These are phyloP conservation scores for Picochlorum sp. DNA, from an alignment of 139 green algal species.

Conservation along the genomic window DNA sequence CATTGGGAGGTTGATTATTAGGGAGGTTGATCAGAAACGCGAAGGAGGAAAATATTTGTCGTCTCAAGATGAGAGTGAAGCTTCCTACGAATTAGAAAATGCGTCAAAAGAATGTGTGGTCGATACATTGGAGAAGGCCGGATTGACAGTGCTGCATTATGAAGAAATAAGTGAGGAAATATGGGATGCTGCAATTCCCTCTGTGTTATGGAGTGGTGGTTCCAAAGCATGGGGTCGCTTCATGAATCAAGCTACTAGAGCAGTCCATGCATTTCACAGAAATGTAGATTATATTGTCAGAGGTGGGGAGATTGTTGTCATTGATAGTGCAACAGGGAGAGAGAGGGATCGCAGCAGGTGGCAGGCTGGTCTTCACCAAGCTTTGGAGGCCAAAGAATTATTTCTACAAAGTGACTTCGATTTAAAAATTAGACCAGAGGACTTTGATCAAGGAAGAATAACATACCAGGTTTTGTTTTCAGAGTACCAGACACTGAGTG, in stretches of 20 bases:
- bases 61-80: not conserved
- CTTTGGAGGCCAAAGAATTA: slow-evolving; percentile 61
- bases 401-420: slow-evolving; percentile 21
- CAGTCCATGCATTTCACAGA: slow-evolving; percentile 34
- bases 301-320: slow-evolving; percentile 40
- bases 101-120: not conserved
- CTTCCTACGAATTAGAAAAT: too few species aligned
- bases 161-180: not conserved
- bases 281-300: slow-evolving; percentile 64
- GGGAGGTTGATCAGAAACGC: not conserved
- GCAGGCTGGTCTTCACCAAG: slow-evolving; percentile 58
- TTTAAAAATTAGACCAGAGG: slow-evolving; percentile 27
- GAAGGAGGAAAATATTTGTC: not conserved
- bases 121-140: not conserved
- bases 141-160: not conserved
- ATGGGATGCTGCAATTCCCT: not conserved
- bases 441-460: slow-evolving; percentile 29
- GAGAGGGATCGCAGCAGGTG: slow-evolving; percentile 36
- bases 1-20: too few species aligned
- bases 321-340: slow-evolving; percentile 52
- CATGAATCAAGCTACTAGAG: slow-evolving; percentile 42
- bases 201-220: slow-evolving; percentile 12
- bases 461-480: slow-evolving; percentile 67
- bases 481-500: slow-evolving; percentile 51
- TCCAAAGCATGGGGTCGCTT: slow-evolving; percentile 39